phyloP scores from a whole-genome alignment of 2,329 filamentous ascomycete species.

The Colletotrichum truncatum region DNA sequence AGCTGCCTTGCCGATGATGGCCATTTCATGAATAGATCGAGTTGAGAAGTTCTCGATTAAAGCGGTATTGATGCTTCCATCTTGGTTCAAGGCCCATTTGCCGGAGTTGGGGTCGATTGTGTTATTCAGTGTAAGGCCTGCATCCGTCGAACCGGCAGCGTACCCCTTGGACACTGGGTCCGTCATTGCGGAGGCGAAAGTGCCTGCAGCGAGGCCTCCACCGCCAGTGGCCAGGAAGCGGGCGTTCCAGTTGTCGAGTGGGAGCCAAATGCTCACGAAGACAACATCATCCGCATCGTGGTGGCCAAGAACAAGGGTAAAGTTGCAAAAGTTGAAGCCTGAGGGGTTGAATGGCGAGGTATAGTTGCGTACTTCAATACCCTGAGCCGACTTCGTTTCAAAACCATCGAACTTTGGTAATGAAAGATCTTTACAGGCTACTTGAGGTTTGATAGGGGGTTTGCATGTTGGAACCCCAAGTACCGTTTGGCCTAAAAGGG shows the following conservation, averaged over 20 bases:
- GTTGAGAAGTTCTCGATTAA: constrained; percentile 43
- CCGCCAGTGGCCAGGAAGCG: constrained; percentile 32
- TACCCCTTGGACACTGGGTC: constrained; percentile 42
- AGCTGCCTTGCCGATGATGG: constrained; percentile 57
- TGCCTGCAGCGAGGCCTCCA: constrained; percentile 41
- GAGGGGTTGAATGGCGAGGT: background rate
- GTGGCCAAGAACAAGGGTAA: constrained; percentile 29
- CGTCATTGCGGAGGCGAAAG: constrained; percentile 42
- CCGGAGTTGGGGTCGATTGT: constrained; percentile 27
- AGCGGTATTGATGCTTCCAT: constrained; percentile 35
- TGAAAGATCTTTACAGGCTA: background rate
- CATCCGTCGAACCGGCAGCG: constrained; percentile 36
- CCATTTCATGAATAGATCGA: constrained; percentile 53
- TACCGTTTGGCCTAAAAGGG: background rate
- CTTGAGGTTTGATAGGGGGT: background rate
- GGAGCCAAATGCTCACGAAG: constrained; percentile 32
- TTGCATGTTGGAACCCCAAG: background rate
- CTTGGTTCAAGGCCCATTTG: background rate
- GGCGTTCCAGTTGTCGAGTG: constrained; percentile 34
- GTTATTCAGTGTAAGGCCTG: constrained; percentile 31
- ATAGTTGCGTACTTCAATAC: background rate
- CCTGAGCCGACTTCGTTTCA: background rate
- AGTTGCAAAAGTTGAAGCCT: constrained; percentile 29
- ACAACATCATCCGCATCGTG: constrained; percentile 26
- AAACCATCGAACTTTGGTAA: background rate